These are phyloP conservation scores for Nephelium lappaceum DNA, from an alignment of 345 rosid genomes.

Conservation along the genomic window DNA sequence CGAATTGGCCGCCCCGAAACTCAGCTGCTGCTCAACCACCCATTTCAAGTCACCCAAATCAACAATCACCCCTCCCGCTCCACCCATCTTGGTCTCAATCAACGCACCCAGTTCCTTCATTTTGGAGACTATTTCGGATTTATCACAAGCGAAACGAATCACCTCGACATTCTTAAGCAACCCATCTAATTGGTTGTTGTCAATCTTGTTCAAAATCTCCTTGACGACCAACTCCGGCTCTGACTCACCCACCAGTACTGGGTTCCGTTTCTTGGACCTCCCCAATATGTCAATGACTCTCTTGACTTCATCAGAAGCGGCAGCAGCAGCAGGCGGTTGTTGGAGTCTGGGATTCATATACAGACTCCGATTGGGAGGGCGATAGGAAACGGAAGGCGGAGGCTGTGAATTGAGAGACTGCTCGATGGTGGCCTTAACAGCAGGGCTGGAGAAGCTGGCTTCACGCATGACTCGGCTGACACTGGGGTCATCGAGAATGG, in stretches of 20 bases:
- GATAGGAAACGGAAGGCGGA: conserved; percentile 44
- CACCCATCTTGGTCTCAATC: conserved; percentile 54
- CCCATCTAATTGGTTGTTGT: conserved; percentile 67
- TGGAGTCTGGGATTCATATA: conserved; percentile 86
- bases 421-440: conserved; percentile 89
- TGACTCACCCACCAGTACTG: conserved; percentile 84
- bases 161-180: conserved; percentile 57
- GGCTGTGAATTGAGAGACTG: conserved; percentile 62
- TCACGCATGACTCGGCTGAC: conserved; percentile 98
- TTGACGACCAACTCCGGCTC: conserved; percentile 72
- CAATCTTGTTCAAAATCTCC: conserved; percentile 67
- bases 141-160: conserved; percentile 52
- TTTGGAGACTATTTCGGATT: conserved; percentile 44
- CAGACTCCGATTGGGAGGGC: conserved; percentile 55
- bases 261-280: conserved; percentile 72
- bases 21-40: conserved; percentile 65
- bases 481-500: conserved; percentile 96
- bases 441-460: conserved; percentile 96
- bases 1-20: conserved; percentile 3
- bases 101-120: conserved; percentile 57
- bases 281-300: conserved; percentile 65
- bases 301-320: conserved; percentile 52
- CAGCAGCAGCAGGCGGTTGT: conserved; percentile 17
- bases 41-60: conserved; percentile 95
- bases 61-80: conserved; percentile 64